Conservation (phyloP, 305 asterid species). For the Solanum hybrid region DNA sequence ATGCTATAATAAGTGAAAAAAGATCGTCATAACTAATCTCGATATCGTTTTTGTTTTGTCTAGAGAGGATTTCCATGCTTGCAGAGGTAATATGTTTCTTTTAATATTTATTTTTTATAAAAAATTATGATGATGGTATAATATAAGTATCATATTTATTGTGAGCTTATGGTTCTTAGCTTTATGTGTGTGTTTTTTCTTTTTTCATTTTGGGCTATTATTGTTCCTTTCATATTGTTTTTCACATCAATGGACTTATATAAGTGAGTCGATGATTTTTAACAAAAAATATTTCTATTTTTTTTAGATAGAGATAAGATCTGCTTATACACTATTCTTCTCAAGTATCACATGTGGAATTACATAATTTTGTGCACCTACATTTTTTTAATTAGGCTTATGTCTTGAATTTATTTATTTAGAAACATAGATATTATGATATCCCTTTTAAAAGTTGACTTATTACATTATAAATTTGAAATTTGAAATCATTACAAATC, state of each 20-base stretch:
- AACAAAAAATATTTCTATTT: background rate
- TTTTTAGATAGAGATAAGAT: too few species aligned
- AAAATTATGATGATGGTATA: too few species aligned
- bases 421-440: background rate
- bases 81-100: too few species aligned
- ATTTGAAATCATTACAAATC: background rate
- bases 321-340: background rate
- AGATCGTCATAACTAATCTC: background rate
- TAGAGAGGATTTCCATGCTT: background rate
- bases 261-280: background rate
- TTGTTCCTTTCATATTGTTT: background rate
- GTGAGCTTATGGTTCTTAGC: too few species aligned
- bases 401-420: background rate
- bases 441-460: background rate
- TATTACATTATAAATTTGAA: background rate
- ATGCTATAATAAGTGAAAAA: background rate
- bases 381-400: background rate
- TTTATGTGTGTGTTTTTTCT: too few species aligned
- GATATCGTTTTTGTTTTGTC: background rate
- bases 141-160: too few species aligned
- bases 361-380: too few species aligned
- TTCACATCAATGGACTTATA: background rate
- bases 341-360: too few species aligned
- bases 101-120: too few species aligned
- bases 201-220: too few species aligned